Evolutionary conservation across 306 rosid species (phyloP).

Genomic region (Datisca glomerata): DNA sequence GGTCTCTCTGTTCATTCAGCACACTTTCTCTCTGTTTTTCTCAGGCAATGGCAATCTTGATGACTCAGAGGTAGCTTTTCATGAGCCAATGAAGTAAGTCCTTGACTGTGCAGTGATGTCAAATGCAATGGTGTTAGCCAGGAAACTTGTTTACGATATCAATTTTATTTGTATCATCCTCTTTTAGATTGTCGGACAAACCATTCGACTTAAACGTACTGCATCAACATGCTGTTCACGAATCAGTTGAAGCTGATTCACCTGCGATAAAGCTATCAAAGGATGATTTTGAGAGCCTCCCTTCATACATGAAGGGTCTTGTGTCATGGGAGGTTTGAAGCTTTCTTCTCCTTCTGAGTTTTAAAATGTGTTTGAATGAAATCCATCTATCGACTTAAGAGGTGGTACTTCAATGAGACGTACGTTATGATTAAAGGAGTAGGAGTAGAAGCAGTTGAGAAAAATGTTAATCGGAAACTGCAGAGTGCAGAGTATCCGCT

Average conservation of each 20-base stretch:
- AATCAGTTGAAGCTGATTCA: slow-evolving; percentile 22
- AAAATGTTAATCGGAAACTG: no score
- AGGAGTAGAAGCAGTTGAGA: no score
- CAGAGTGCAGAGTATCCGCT: no score
- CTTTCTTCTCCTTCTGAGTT: slow-evolving; percentile 5
- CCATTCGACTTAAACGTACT: slow-evolving; percentile 12
- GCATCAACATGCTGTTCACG: slow-evolving; percentile 13
- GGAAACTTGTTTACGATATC: no score
- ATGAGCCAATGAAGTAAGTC: slow-evolving; percentile 36
- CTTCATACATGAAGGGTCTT: slow-evolving; percentile 68
- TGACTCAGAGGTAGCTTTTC: slow-evolving; percentile 19
- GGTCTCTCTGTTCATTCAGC: no score
- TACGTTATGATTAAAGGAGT: no score
- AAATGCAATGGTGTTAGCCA: neutral
- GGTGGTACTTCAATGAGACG: no score
- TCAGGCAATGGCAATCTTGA: slow-evolving; percentile 21
- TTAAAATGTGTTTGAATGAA: no score
- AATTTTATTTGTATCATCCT: neutral
- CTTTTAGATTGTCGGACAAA: slow-evolving; percentile 16
- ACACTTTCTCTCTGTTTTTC: no score
- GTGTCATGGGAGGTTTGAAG: slow-evolving; percentile 80
- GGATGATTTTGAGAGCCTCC: slow-evolving; percentile 67
- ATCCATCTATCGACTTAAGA: no score
- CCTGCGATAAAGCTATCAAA: slow-evolving; percentile 27
- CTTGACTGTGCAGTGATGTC: slow-evolving; percentile 7